phyloP scores from a whole-genome alignment of 2,329 filamentous ascomycete species.

The Pleoardoris graminearum region DNA sequence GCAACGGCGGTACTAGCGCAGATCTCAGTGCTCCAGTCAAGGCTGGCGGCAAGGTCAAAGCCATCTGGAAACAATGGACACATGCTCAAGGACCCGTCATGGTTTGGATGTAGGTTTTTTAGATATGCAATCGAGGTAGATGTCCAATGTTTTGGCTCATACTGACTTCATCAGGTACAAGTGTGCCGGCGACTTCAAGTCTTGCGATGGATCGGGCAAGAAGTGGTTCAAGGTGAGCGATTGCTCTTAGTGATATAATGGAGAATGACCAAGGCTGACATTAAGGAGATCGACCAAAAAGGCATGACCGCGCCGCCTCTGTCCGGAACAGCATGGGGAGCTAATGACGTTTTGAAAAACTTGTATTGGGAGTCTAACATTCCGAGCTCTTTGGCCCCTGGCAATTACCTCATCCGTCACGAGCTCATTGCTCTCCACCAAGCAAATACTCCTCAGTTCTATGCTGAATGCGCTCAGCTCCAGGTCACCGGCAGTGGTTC shows the following conservation, averaged over 20 bases:
- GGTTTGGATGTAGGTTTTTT: slow-evolving; percentile 60
- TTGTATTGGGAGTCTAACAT: slow-evolving; percentile 60
- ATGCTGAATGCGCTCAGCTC: slow-evolving; percentile 62
- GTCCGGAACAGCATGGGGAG: slow-evolving; percentile 55
- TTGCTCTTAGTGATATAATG: not conserved
- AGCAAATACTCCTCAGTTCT: slow-evolving; percentile 56
- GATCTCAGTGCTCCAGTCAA: slow-evolving; percentile 52
- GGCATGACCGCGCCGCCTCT: slow-evolving; percentile 53
- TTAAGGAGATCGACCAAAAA: slow-evolving; percentile 52
- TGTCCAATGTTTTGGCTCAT: too few relatives aligned
- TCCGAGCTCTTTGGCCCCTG: slow-evolving; percentile 49
- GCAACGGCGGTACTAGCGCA: slow-evolving; percentile 54
- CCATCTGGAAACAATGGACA: slow-evolving; percentile 62
- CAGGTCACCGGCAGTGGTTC: slow-evolving; percentile 57
- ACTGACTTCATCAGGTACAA: too few relatives aligned
- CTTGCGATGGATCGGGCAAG: slow-evolving; percentile 57
- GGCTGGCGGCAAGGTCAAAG: slow-evolving; percentile 57
- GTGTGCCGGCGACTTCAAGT: slow-evolving; percentile 53
- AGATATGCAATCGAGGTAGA: too few relatives aligned
- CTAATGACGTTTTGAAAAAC: slow-evolving; percentile 52
- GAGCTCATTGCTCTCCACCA: slow-evolving; percentile 62
- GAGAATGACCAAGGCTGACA: not conserved
- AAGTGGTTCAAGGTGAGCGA: slow-evolving; percentile 59
- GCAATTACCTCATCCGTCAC: slow-evolving; percentile 51
- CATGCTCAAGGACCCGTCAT: slow-evolving; percentile 62